These are phyloP conservation scores for Hemisphaericaspora subhashii DNA, from an alignment of 1,139 yeast species.

Conservation along the genomic window DNA sequence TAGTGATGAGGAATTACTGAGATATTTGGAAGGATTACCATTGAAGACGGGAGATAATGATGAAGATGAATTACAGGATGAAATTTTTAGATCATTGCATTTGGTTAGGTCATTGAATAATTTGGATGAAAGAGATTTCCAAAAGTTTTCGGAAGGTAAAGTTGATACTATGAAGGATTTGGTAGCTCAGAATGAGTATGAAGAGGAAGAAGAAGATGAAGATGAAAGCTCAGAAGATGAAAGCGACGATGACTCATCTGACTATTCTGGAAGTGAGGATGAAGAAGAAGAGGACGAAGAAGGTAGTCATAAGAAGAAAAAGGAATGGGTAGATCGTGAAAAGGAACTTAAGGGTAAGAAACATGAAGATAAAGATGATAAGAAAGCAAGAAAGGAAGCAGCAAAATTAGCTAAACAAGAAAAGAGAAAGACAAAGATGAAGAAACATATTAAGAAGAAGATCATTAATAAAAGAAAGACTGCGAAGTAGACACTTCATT, in stretches of 20 bases:
- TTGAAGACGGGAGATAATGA: constrained; percentile 50
- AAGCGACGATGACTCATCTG: constrained; percentile 36
- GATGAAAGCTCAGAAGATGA: constrained; percentile 31
- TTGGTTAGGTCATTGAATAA: constrained; percentile 74
- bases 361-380: constrained; percentile 79
- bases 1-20: constrained; percentile 39
- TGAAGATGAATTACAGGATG: constrained; percentile 62
- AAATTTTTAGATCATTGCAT: constrained; percentile 83
- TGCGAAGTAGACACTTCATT: constrained; percentile 10
- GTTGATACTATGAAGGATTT: constrained; percentile 72
- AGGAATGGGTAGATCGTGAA: constrained; percentile 46
- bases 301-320: constrained; percentile 21
- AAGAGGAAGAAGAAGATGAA: constrained; percentile 28
- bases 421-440: constrained; percentile 86
- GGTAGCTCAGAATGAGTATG: constrained; percentile 35
- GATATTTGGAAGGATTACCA: constrained; percentile 47
- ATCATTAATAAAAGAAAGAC: constrained; percentile 56
- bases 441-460: constrained; percentile 87
- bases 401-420: constrained; percentile 84
- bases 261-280: constrained; percentile 29
- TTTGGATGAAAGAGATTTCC: constrained; percentile 85
- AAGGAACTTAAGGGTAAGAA: constrained; percentile 62
- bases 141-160: constrained; percentile 76
- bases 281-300: constrained; percentile 36
- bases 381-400: constrained; percentile 80